Percentiles rank a stretch among this genome's conserved stretches.
These are phyloP conservation scores for Sextonia rubra DNA, from an alignment of 164 flowering plant genomes.

Conservation along the genomic window DNA sequence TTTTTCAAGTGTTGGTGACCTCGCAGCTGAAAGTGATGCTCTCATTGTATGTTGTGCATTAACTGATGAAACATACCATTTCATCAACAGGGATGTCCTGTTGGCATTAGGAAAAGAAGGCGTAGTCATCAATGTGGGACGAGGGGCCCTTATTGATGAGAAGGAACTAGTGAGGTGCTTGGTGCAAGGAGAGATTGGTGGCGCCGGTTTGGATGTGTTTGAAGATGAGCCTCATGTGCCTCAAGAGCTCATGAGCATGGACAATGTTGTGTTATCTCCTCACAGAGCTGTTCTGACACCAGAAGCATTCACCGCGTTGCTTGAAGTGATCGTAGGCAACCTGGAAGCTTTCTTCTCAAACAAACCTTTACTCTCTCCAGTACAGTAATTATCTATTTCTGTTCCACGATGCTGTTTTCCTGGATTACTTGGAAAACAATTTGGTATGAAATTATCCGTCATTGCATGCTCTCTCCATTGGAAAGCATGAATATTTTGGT, in stretches of 20 bases:
- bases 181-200: slow-evolving; percentile 51
- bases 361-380: slow-evolving; percentile 44
- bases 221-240: slow-evolving; percentile 77
- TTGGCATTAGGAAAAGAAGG: slow-evolving; percentile 61
- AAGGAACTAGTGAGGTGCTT: slow-evolving; percentile 52
- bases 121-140: slow-evolving; percentile 52
- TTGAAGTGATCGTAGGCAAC: slow-evolving; percentile 37
- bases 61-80: slow-evolving; percentile 52
- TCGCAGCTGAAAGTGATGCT: slow-evolving; percentile 51
- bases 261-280: slow-evolving; percentile 66
- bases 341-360: slow-evolving; percentile 68
- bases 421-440: no score
- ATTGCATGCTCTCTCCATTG: no score
- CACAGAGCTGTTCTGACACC: slow-evolving; percentile 46
- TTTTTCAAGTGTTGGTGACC: slow-evolving; percentile 32
- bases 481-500: no score
- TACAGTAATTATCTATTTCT: slow-evolving; percentile 7
- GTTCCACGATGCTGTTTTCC: no score
- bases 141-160: slow-evolving; percentile 71
- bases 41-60: slow-evolving; percentile 58
- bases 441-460: no score
- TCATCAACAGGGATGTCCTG: slow-evolving; percentile 53
- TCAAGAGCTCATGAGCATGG: slow-evolving; percentile 40
- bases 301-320: slow-evolving; percentile 29
- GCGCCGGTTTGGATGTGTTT: slow-evolving; percentile 81